Evolutionary conservation across 1,284 basidiomycete genomes (phyloP).

Genomic region (Tilletia caries): DNA sequence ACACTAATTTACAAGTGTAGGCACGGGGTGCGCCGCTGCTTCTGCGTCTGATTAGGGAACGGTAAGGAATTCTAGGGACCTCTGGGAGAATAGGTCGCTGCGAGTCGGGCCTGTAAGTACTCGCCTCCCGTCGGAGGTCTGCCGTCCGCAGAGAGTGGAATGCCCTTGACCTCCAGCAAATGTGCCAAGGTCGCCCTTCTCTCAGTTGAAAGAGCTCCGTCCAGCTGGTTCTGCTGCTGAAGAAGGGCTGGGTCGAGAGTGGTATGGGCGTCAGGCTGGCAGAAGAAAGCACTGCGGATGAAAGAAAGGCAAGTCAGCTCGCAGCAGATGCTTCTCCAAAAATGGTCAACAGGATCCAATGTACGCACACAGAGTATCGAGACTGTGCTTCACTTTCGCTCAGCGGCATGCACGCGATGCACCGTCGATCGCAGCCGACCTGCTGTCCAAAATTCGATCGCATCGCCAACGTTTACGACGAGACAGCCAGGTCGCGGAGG

Average conservation of each 20-base stretch:
- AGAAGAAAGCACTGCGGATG: slow-evolving; percentile 31
- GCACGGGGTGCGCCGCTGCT: no score
- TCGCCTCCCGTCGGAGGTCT: neutral
- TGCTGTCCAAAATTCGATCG: slow-evolving; percentile 58
- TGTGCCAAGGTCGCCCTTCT: neutral
- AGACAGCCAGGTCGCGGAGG: slow-evolving; percentile 75
- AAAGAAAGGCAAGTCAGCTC: neutral
- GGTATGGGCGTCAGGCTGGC: slow-evolving; percentile 38
- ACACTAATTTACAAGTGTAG: no score
- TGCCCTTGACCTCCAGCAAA: neutral
- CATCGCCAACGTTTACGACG: slow-evolving; percentile 77
- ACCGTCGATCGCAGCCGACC: slow-evolving; percentile 38
- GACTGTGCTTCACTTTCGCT: slow-evolving; percentile 27
- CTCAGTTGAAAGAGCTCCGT: neutral
- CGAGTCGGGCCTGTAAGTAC: slow-evolving; percentile 8
- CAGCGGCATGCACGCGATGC: slow-evolving; percentile 38
- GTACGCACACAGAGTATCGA: slow-evolving; percentile 32
- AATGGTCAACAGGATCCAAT: no score
- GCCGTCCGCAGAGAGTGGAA: neutral
- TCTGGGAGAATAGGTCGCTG: neutral
- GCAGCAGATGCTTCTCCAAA: neutral
- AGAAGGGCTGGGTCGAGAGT: slow-evolving; percentile 23
- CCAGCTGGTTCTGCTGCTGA: neutral
- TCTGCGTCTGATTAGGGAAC: no score
- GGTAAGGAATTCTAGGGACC: no score